Base-by-base conservation (phyloP, 345 rosid species). In the Acer campestre region DNA sequence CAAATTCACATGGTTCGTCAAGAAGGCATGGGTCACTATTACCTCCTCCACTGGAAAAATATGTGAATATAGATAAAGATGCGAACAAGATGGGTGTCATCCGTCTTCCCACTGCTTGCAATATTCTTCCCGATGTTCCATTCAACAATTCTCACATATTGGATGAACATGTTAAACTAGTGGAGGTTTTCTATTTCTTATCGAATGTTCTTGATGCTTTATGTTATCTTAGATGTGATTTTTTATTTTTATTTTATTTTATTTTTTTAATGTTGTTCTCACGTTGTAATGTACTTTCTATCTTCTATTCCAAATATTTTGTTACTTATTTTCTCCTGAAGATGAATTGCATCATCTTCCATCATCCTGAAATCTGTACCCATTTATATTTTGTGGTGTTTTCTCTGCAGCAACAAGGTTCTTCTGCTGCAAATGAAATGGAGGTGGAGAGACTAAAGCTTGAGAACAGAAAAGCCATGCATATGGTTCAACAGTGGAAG, bases 11-110 rank as follows among this genome's bases (percentile, higher is more conserved):
- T 71, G 75, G 80, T 78, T 88, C 90, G 49, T 82, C 86, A 69
- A 95, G 86, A 82, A 86, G 81, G 81, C 91, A 83, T 6, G 87
- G 84, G 31, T 79, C 82, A 53, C 68, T 53, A 48, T 78, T 88
- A 46, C 87, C 91, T 4, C 97, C 97, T 8, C 89, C 95, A n/a
- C 79, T 94, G 70, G 84, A 87, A 23, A 96, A 87, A 84, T 89
- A 84, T 75, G 78, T 81, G 62, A 84, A 76, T 77, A 55, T 84
- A 61, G 93, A 90, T 78, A 91, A 84, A 68, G 77, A 68, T 18
- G 51, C 58, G 64, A 86, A 80, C 56, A 46, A 80, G 59, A 81
- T 73, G 38, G 77, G 85, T 14, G 83, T 81, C 1, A 71, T 90
- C 64, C 73, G 80, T 59, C 94, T 94, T n/a, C 83, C 75, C 10